Conservation (phyloP, 495 filamentous ascomycete species). For the Choiromyces venosus region DNA sequence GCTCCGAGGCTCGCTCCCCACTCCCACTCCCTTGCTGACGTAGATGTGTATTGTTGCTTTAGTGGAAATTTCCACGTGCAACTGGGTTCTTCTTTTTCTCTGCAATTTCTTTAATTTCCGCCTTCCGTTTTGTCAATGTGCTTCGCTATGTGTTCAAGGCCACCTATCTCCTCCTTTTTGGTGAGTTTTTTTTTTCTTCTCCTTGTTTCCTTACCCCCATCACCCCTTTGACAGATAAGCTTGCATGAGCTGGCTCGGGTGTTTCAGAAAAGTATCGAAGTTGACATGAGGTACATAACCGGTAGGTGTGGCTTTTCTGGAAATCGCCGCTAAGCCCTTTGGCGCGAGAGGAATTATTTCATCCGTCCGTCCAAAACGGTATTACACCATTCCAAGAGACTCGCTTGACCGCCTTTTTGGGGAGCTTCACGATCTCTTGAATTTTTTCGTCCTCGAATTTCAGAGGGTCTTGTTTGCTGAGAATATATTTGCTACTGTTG, state of each 20-base stretch:
- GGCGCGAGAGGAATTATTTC: slow-evolving; percentile 73
- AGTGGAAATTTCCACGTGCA: slow-evolving; percentile 71
- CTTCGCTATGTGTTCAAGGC: slow-evolving; percentile 84
- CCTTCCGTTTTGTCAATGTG: slow-evolving; percentile 81
- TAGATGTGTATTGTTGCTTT: slow-evolving; percentile 18
- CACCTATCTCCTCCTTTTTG: slow-evolving; percentile 62
- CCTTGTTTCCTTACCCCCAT: not conserved
- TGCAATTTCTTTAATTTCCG: slow-evolving; percentile 74
- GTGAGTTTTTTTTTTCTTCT: slow-evolving; percentile 46
- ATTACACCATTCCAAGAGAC: slow-evolving; percentile 85
- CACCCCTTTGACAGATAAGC: slow-evolving; percentile 14
- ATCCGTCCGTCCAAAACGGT: slow-evolving; percentile 81
- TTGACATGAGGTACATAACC: slow-evolving; percentile 21
- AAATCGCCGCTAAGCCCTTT: slow-evolving; percentile 68
- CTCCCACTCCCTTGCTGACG: slow-evolving; percentile 37
- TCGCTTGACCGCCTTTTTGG: slow-evolving; percentile 72
- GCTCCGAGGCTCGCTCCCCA: slow-evolving; percentile 14
- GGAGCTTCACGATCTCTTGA: slow-evolving; percentile 83
- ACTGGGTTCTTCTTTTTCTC: slow-evolving; percentile 76
- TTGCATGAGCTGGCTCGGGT: not conserved
- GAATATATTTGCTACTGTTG: slow-evolving; percentile 74
- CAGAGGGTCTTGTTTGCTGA: slow-evolving; percentile 93
- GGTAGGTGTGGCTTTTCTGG: slow-evolving; percentile 66
- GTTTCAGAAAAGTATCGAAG: slow-evolving; percentile 29
- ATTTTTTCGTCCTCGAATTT: slow-evolving; percentile 96